Conservation (phyloP, 495 filamentous ascomycete genomes). For the Penicillium salamii region DNA sequence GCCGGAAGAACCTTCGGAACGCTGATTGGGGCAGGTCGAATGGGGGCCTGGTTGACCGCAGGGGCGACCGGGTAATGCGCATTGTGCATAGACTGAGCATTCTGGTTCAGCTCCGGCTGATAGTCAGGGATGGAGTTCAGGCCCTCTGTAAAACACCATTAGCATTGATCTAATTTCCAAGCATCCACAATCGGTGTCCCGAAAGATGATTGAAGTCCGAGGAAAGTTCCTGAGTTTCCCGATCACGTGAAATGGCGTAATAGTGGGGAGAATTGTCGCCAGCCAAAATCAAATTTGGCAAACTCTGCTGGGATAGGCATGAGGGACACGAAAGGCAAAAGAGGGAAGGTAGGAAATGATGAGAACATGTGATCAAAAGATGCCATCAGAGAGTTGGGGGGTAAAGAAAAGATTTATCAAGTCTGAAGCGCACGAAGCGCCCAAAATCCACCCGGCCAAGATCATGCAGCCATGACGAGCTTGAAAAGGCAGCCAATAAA, state of each 20-base stretch:
- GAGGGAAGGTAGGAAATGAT: neutral
- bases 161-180: slow-evolving; percentile 11
- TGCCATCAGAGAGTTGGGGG: neutral
- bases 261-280: slow-evolving; percentile 26
- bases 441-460: neutral
- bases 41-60: slow-evolving; percentile 19
- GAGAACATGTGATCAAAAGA: neutral
- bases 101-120: slow-evolving; percentile 28
- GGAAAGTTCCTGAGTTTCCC: neutral
- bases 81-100: slow-evolving; percentile 27
- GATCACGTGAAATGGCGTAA: slow-evolving; percentile 47
- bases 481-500: slow-evolving; percentile 10
- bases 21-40: slow-evolving; percentile 21
- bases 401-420: neutral
- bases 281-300: slow-evolving; percentile 21
- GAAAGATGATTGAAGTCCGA: slow-evolving; percentile 2
- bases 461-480: neutral
- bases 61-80: slow-evolving; percentile 23
- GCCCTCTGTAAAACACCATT: slow-evolving; percentile 26
- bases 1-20: slow-evolving; percentile 18
- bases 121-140: slow-evolving; percentile 38
- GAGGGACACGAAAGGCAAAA: slow-evolving; percentile 15
- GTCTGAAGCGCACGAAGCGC: slow-evolving; percentile 5
- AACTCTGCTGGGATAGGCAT: slow-evolving; percentile 14
- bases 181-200: slow-evolving; percentile 10